Evolutionary conservation across 441 rosid species (phyloP), one percentile per base, ranked within the genome.

Genomic region (Mallotus repandus): DNA sequence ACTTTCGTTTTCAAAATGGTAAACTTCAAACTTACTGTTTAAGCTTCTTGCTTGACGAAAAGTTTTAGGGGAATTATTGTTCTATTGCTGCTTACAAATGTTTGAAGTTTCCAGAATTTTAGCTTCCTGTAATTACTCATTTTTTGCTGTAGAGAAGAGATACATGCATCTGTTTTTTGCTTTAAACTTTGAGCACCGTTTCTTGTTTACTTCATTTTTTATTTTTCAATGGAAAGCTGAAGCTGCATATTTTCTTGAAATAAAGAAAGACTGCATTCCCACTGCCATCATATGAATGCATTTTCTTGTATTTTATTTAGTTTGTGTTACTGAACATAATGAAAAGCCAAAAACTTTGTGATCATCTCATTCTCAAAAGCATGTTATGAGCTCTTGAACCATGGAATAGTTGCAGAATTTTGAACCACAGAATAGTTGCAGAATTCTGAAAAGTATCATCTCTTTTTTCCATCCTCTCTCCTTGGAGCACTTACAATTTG

Each of bases 1-100:
- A 22, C 56, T 53, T 77, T 43, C 64, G 35, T 45, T 70, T 77
- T 16, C 85, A 69, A 77, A n/a, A 72, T 21, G 82, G 86, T 84
- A 86, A 43, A 22, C 67, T 66, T 72, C 72, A 73, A 41, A 16
- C 13, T 25, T 55, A 12, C 18, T 53, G n/a, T 48, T 66, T 35
- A 18, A 57, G 35, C 29, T 58, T 60, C 64, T 67, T 46, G 25
- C 60, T 55, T 14, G 62, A 58, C 21, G 56, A 25, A 4, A 63
- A 48, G 29, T 55, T 59, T 56, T 13, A 60, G 61, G 61, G 29
- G 1, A 43, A 18, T 70, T 78, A 52, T 52, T 54, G 43, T 73
- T 69, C 16, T 52, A 10, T 61, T 68, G 21, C 60, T 54, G 9
- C 55, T 52, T 65, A 12, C 16, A 22, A 29, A 8, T 57, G n/a